These are phyloP conservation scores for Lentinus tigrinus DNA, from an alignment of 768 basidiomycete genomes.

Conservation along the genomic window DNA sequence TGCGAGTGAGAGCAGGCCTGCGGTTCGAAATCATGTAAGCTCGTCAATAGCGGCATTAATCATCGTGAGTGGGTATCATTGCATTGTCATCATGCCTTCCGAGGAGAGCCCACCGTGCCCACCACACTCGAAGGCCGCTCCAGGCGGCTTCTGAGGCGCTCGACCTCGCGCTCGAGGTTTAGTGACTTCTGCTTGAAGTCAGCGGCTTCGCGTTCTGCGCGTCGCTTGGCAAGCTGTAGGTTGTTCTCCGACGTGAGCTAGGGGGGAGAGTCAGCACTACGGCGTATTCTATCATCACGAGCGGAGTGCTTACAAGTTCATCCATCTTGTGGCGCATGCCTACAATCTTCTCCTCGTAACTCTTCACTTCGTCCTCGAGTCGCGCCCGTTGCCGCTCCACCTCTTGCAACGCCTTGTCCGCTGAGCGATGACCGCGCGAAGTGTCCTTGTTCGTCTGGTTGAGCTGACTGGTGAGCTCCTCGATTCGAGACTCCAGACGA, in stretches of 20 bases:
- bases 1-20: slow-evolving; percentile 5
- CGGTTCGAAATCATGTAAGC: background rate
- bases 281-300: background rate
- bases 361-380: slow-evolving; percentile 64
- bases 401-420: slow-evolving; percentile 57
- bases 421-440: slow-evolving; percentile 35
- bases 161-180: slow-evolving; percentile 67
- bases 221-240: slow-evolving; percentile 69
- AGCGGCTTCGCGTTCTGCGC: slow-evolving; percentile 72
- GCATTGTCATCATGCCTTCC: slow-evolving; percentile 22
- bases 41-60: slow-evolving; percentile 6
- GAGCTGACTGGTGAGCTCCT: slow-evolving; percentile 66
- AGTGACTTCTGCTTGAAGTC: slow-evolving; percentile 72
- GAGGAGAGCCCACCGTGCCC: slow-evolving; percentile 36
- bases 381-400: slow-evolving; percentile 59
- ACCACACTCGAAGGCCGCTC: slow-evolving; percentile 50
- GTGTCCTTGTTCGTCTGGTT: slow-evolving; percentile 50
- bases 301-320: slow-evolving; percentile 47
- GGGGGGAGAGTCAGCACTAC: slow-evolving; percentile 6
- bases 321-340: slow-evolving; percentile 60
- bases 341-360: slow-evolving; percentile 57
- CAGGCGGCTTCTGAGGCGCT: slow-evolving; percentile 62
- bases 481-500: slow-evolving; percentile 67
- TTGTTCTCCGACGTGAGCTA: slow-evolving; percentile 67
- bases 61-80: slow-evolving; percentile 5